Base-by-base conservation (phyloP, 2,329 filamentous ascomycete genomes). In the Ascochyta lentis region DNA sequence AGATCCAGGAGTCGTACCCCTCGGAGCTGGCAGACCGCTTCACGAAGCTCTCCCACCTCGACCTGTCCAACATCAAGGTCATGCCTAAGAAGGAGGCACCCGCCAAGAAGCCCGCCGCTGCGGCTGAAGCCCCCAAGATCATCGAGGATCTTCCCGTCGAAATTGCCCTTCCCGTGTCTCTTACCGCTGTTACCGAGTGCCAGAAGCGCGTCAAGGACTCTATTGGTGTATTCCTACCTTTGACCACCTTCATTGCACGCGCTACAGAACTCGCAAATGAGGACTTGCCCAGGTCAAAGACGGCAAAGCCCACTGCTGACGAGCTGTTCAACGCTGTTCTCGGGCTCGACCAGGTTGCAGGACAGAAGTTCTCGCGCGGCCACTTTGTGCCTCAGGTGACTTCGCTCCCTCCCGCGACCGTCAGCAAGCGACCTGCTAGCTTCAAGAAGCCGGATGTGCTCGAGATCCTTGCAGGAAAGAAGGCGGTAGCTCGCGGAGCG, bases 1-100 rank as follows among this genome's bases (percentile, higher is more conserved):
- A 83, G 65, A 91, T 97, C 69, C 81, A 88, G 57, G 80, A 87
- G 60, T 83, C 87, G 56, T 89, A 91, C 64, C 90, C 94, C 2
- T 83, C 85, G 22, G 81, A 86, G 58, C 84, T 92, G 65, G 89
- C 90, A 51, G 80, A 84, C 54, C 87, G 86, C 48, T 88, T 96
- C 71, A 82, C 86, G 57, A 89, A 92, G 76, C 86, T 95, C 44
- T 81, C 85, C 38, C 92, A 96, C 76, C 86, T 99, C 49, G 94
- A 99, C 75, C 86, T 99, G 23, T 95, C 90, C 81, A 96, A 98
- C 81, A 94, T 98, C 81, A 96, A 96, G 81, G 79, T 94, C 56
- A 89, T 88, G 43, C 67, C 76, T 23, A 74, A 78, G 49, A 77
- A 77, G 64, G 75, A 77, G 56, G 66, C 74, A 10, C 69, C 80